A percentile compares a stretch with the other conserved stretches of the same genome.
These are phyloP conservation scores for Clitopilus hobsonii DNA, from an alignment of 768 basidiomycete genomes.

Conservation along the genomic window DNA sequence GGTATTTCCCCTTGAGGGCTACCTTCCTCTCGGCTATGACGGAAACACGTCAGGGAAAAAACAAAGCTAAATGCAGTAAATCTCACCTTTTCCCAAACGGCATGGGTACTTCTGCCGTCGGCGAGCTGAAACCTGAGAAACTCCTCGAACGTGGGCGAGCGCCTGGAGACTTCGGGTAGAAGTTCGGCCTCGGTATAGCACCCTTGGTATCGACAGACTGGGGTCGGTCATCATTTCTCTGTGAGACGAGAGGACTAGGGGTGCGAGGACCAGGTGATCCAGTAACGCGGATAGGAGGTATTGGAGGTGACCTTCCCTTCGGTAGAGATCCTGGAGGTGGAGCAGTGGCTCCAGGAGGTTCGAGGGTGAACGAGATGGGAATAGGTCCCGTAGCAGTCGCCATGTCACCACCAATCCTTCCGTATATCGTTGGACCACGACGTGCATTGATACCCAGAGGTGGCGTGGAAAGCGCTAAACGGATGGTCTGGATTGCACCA, in stretches of 20 bases:
- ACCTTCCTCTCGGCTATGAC: constrained; percentile 22
- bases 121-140: constrained; percentile 66
- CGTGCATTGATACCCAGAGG: constrained; percentile 2
- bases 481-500: constrained; percentile 19
- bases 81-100: constrained; percentile 26
- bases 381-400: constrained; percentile 48
- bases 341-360: constrained; percentile 32
- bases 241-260: background rate
- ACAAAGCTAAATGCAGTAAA: background rate
- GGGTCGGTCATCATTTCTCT: background rate
- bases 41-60: background rate
- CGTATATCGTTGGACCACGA: constrained; percentile 56
- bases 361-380: constrained; percentile 53
- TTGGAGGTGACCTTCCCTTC: constrained; percentile 7
- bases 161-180: constrained; percentile 51
- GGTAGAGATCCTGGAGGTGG: constrained; percentile 9
- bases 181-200: constrained; percentile 54
- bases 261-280: background rate
- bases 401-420: constrained; percentile 48
- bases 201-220: constrained; percentile 9
- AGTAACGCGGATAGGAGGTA: background rate
- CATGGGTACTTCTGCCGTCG: constrained; percentile 21
- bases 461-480: constrained; percentile 20
- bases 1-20: constrained; percentile 14
- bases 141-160: constrained; percentile 67